Percentiles rank a stretch among this genome's conserved stretches.
These are phyloP conservation scores for Fusarium nygamai DNA, from an alignment of 2,329 filamentous ascomycete species.

Conservation along the genomic window DNA sequence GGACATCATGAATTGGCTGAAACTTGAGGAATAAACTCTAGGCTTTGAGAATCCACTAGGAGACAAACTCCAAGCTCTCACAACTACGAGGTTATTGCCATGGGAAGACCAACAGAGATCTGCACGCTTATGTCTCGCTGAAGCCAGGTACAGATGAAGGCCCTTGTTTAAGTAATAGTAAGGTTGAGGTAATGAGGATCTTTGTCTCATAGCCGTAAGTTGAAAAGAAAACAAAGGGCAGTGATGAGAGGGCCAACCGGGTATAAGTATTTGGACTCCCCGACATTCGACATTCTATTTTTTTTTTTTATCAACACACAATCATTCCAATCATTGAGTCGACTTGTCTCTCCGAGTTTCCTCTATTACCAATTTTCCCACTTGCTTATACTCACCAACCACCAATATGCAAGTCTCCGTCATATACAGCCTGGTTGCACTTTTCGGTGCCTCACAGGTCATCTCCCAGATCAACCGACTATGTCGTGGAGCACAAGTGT, in stretches of 20 bases:
- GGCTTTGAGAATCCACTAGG: too few relatives aligned
- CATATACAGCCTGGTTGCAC: neutral
- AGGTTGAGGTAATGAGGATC: neutral
- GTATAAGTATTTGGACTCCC: neutral
- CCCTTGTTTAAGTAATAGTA: neutral
- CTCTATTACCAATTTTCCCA: neutral
- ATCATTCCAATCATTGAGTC: neutral
- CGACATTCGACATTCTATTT: accelerated
- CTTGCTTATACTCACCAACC: neutral
- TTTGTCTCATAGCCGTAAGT: neutral
- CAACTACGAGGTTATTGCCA: neutral
- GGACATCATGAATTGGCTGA: neutral
- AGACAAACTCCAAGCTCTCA: neutral
- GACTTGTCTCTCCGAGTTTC: neutral
- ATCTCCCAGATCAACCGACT: neutral
- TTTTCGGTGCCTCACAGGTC: neutral
- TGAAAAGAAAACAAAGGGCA: neutral
- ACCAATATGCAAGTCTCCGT: neutral
- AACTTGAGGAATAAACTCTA: neutral
- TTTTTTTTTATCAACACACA: neutral
- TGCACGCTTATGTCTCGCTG: too few relatives aligned
- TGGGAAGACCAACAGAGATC: too few relatives aligned
- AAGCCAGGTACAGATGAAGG: neutral
- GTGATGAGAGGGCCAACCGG: too few relatives aligned
- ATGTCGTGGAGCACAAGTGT: neutral